These are phyloP conservation scores for Tuber melanosporum DNA, from an alignment of 495 filamentous ascomycete species.

Conservation along the genomic window DNA sequence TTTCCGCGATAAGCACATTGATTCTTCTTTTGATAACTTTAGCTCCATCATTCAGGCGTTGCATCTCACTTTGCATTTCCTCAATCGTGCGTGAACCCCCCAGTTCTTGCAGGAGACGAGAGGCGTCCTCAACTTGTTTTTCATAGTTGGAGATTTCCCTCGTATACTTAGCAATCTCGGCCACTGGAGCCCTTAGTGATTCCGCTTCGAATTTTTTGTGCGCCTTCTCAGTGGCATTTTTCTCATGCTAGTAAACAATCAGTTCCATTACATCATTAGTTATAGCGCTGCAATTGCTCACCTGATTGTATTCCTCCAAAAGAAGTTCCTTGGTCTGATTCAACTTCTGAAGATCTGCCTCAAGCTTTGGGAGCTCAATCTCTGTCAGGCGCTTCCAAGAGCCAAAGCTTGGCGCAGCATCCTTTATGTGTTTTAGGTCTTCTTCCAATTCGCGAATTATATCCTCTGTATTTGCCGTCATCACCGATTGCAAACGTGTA, in stretches of 20 bases:
- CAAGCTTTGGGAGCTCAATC: slow-evolving; percentile 63
- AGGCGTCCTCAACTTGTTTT: slow-evolving; percentile 62
- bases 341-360: slow-evolving; percentile 56
- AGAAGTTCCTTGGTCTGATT: slow-evolving; percentile 56
- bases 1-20: slow-evolving; percentile 58
- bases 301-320: slow-evolving; percentile 66
- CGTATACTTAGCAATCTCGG: slow-evolving; percentile 64
- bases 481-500: slow-evolving; percentile 43
- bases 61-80: slow-evolving; percentile 73
- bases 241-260: slow-evolving; percentile 26
- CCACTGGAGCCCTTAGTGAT: slow-evolving; percentile 64
- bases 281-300: slow-evolving; percentile 10
- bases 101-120: slow-evolving; percentile 62
- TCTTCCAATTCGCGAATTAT: slow-evolving; percentile 55
- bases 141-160: slow-evolving; percentile 64
- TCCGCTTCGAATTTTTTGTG: slow-evolving; percentile 69
- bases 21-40: slow-evolving; percentile 57
- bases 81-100: slow-evolving; percentile 62
- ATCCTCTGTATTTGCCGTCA: slow-evolving; percentile 48
- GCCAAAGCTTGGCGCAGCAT: slow-evolving; percentile 62
- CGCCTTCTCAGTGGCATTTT: slow-evolving; percentile 54
- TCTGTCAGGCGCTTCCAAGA: slow-evolving; percentile 61
- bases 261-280: slow-evolving; percentile 4
- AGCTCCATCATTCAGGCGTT: slow-evolving; percentile 59
- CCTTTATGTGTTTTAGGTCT: slow-evolving; percentile 55